Evolutionary conservation across 345 rosid genomes (phyloP).

Genomic region (rapeseed (Brassica napus)): DNA sequence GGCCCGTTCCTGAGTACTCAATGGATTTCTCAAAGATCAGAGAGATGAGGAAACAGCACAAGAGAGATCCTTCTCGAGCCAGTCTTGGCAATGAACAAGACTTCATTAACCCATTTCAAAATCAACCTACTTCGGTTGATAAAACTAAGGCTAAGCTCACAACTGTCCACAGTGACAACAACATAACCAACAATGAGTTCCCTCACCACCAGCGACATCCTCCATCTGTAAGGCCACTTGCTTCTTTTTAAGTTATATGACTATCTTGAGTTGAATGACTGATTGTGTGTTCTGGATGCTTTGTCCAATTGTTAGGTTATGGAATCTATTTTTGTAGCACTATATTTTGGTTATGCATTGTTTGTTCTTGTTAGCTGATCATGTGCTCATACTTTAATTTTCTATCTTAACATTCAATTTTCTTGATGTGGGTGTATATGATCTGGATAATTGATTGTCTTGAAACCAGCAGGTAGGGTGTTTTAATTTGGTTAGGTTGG

Average conservation of each 20-base stretch:
- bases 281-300: not conserved
- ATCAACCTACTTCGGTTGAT: constrained; percentile 28
- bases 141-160: constrained; percentile 28
- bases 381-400: not conserved
- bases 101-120: constrained; percentile 58
- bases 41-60: constrained; percentile 93
- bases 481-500: constrained; percentile 4
- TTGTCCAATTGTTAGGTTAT: not conserved
- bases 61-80: constrained; percentile 82
- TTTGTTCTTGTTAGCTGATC: not conserved
- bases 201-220: constrained; percentile 35
- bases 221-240: constrained; percentile 60
- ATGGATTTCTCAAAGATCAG: constrained; percentile 87
- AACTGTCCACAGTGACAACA: constrained; percentile 38
- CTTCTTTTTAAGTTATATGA: not conserved
- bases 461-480: not conserved
- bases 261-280: not conserved
- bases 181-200: constrained; percentile 44
- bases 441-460: not conserved
- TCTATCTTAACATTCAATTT: not conserved
- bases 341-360: not conserved
- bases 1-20: constrained; percentile 75
- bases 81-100: constrained; percentile 95
- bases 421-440: not conserved
- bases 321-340: not conserved